phyloP scores from a whole-genome alignment of 768 basidiomycete species.

The Lactarius indigo region DNA sequence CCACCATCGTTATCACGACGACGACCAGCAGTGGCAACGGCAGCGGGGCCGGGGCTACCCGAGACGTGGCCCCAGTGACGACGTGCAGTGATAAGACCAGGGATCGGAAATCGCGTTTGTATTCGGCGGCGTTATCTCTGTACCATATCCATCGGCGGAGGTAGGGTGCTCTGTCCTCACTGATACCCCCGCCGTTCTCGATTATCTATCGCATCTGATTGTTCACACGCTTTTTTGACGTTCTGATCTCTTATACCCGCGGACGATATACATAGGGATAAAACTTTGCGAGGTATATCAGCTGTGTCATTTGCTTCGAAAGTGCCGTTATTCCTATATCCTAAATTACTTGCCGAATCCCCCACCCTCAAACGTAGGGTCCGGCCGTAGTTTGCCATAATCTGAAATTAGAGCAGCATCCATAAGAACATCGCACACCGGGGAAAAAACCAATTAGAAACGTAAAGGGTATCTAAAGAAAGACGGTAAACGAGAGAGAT shows the following conservation, averaged over 20 bases:
- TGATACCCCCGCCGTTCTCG: too few species aligned
- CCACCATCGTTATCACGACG: not conserved
- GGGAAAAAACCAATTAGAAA: slow-evolving; percentile 17
- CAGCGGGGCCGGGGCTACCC: not conserved
- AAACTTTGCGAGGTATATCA: not conserved
- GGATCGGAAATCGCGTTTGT: not conserved
- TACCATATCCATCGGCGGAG: not conserved
- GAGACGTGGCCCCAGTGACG: not conserved
- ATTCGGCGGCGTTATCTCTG: not conserved
- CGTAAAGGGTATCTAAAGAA: slow-evolving; percentile 23
- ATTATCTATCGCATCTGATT: not conserved
- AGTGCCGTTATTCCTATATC: not conserved
- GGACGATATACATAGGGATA: too few species aligned
- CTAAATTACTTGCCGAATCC: not conserved
- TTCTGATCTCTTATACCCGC: too few species aligned
- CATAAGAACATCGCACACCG: slow-evolving; percentile 13
- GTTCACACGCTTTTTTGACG: not conserved
- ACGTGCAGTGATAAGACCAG: not conserved
- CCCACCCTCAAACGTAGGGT: not conserved
- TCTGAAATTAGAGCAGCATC: slow-evolving; percentile 20
- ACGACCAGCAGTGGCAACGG: not conserved
- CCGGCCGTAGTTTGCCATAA: not conserved
- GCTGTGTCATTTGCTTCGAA: not conserved
- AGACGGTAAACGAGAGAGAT: slow-evolving; percentile 2
- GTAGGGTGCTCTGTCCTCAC: not conserved